A percentile compares a stretch with the other conserved stretches of the same genome.
phyloP scores from a whole-genome alignment of 208 protist species.

The Plasmodiophora brassicae region DNA sequence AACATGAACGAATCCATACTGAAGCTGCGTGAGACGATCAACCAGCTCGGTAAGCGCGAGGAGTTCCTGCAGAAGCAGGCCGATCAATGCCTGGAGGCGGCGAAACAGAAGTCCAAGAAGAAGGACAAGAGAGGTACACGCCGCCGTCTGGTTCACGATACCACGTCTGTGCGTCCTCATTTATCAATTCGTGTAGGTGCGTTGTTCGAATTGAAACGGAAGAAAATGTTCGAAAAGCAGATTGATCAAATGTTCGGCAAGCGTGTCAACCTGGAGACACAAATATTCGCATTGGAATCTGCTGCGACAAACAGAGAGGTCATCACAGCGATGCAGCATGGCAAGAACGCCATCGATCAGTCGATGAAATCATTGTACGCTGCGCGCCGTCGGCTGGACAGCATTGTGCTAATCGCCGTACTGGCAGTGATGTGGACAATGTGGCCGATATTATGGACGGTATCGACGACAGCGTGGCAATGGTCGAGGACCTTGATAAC shows the following conservation, averaged over 20 bases:
- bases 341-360: not conserved
- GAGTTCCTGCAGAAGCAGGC: conserved; percentile 20
- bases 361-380: conserved; percentile 13
- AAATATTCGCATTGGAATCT: conserved; percentile 35
- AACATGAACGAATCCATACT: conserved; percentile 31
- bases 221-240: conserved; percentile 37
- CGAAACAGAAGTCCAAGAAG: conserved; percentile 35
- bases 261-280: conserved; percentile 24
- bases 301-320: conserved; percentile 22
- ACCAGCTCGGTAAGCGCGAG: conserved; percentile 18
- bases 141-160: not conserved
- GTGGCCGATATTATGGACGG: conserved; percentile 34
- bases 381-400: not conserved
- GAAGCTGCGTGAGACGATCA: conserved; percentile 15
- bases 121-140: conserved; percentile 36
- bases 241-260: conserved; percentile 34
- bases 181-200: conserved; percentile 34
- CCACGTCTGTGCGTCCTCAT: not conserved
- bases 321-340: conserved; percentile 23
- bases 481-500: conserved; percentile 26
- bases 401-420: not conserved
- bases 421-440: conserved; percentile 28
- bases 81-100: conserved; percentile 6
- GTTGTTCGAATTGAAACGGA: conserved; percentile 38
- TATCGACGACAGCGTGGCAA: not conserved